Percentiles rank a stretch among this genome's conserved stretches.
Conservation (phyloP, 2,329 filamentous ascomycete genomes). For the Pleomassaria siparia region DNA sequence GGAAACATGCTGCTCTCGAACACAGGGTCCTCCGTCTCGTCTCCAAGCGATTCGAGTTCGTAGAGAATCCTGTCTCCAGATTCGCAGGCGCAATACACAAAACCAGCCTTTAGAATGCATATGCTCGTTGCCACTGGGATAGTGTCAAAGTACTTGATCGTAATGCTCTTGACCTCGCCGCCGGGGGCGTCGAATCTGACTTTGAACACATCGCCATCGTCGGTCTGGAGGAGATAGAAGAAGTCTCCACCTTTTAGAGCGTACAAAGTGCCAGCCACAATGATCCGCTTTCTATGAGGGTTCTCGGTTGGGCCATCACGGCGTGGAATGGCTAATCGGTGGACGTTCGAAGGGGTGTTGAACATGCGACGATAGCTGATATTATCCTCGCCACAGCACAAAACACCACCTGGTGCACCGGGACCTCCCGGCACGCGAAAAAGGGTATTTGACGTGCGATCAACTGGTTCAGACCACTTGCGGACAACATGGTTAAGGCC, state of each 20-base stretch:
- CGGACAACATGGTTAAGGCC: conserved; percentile 96
- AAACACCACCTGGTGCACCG: conserved; percentile 89
- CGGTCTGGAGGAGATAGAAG: conserved; percentile 94
- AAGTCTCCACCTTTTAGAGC: conserved; percentile 88
- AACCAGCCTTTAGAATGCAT: conserved; percentile 93
- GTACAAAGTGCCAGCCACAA: conserved; percentile 94
- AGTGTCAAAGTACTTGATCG: conserved; percentile 98
- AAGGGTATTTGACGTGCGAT: conserved; percentile 82
- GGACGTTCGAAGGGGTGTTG: conserved; percentile 66
- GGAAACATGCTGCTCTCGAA: conserved; percentile 83
- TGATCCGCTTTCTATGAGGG: conserved; percentile 82
- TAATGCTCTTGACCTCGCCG: conserved; percentile 67
- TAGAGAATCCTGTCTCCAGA: conserved; percentile 94
- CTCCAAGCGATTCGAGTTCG: conserved; percentile 94
- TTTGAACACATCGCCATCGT: conserved; percentile 98
- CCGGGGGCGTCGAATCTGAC: conserved; percentile 86
- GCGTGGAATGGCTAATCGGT: conserved; percentile 85
- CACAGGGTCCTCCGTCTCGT: conserved; percentile 88
- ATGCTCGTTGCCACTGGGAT: conserved; percentile 85
- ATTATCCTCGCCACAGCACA: conserved; percentile 92
- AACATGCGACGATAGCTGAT: conserved; percentile 98
- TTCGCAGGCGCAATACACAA: conserved; percentile 89
- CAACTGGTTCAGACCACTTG: conserved; percentile 93
- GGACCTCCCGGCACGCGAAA: conserved; percentile 95
- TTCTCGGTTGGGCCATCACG: conserved; percentile 87